Conservation (phyloP, 176 grass and related monocot species). For the Pontederia crassipes region DNA sequence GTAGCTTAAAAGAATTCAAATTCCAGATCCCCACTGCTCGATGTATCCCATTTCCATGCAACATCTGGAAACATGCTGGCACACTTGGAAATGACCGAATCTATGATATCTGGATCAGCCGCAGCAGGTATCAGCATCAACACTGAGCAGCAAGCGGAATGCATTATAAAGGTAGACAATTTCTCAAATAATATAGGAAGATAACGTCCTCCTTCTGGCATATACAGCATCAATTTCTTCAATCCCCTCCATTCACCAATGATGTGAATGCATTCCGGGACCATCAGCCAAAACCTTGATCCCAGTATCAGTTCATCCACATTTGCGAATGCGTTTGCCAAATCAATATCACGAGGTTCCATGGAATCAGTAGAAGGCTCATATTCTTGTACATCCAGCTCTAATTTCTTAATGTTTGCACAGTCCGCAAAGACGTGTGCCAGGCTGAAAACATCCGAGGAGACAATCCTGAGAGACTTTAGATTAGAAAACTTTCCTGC, state of each 20-base stretch:
- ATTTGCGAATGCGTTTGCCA: slow-evolving; percentile 26
- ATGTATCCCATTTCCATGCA: slow-evolving; percentile 43
- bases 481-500: slow-evolving; percentile 35
- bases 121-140: slow-evolving; percentile 35
- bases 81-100: slow-evolving; percentile 12
- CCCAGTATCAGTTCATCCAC: slow-evolving; percentile 43
- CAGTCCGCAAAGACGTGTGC: background rate
- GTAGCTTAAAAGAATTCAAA: too few relatives aligned
- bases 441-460: background rate
- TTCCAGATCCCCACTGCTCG: background rate
- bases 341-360: slow-evolving; percentile 26
- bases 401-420: background rate
- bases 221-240: slow-evolving; percentile 52
- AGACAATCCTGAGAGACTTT: slow-evolving; percentile 28
- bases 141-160: slow-evolving; percentile 36
- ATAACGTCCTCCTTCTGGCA: slow-evolving; percentile 1
- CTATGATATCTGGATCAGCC: slow-evolving; percentile 4
- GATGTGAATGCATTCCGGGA: slow-evolving; percentile 20
- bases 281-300: slow-evolving; percentile 29
- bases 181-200: slow-evolving; percentile 13
- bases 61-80: slow-evolving; percentile 24
- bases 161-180: slow-evolving; percentile 14
- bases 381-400: slow-evolving; percentile 6
- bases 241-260: slow-evolving; percentile 24
- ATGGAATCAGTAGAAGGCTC: slow-evolving; percentile 22